These are phyloP conservation scores for Erysimum cheiranthoides DNA, from an alignment of 345 rosid species.

Conservation along the genomic window DNA sequence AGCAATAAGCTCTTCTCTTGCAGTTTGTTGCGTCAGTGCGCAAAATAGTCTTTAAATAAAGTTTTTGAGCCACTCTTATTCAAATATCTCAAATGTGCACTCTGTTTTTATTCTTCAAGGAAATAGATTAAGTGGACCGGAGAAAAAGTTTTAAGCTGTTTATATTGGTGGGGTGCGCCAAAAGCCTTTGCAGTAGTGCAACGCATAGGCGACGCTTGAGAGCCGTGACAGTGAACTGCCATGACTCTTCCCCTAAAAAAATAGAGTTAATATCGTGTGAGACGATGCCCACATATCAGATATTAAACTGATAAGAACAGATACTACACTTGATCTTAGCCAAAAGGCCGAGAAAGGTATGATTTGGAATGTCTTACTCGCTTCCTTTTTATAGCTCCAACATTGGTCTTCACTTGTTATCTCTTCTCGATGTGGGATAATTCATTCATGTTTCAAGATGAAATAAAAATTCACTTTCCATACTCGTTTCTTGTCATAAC, in stretches of 20 bases:
- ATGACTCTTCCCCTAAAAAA: not conserved
- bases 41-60: no score
- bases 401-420: no score
- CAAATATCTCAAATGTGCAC: no score
- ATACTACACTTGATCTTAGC: constrained; percentile 54
- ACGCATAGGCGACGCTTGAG: not conserved
- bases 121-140: no score
- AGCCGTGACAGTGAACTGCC: constrained; percentile 17
- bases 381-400: not conserved
- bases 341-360: constrained; percentile 72
- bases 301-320: constrained; percentile 13
- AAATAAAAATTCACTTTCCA: no score
- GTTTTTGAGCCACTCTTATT: no score
- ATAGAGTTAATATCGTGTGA: not conserved
- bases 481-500: no score
- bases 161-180: constrained; percentile 9
- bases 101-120: no score
- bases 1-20: no score
- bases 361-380: not conserved
- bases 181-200: constrained; percentile 11
- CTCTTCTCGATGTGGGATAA: not conserved
- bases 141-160: not conserved
- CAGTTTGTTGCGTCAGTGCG: no score
- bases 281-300: no score
- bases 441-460: no score